Percentiles rank a stretch among this genome's conserved stretches.
Conservation (phyloP, 1,284 basidiomycete genomes). For the Boletellus deceptivus region DNA sequence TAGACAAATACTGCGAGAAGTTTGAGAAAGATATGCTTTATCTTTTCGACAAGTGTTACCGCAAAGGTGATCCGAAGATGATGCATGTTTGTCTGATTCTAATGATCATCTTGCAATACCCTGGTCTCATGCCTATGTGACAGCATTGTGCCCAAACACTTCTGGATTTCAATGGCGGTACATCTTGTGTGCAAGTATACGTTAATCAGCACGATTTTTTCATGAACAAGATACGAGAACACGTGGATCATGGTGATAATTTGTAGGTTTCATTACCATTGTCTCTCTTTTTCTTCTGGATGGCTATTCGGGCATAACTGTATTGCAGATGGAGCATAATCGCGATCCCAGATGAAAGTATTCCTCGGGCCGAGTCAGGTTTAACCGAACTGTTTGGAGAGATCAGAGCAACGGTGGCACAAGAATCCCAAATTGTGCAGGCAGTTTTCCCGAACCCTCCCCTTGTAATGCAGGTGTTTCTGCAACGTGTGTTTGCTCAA, state of each 20-base stretch:
- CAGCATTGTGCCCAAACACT: constrained; percentile 97
- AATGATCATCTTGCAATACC: background rate
- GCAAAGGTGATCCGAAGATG: constrained; percentile 97
- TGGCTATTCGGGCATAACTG: constrained; percentile 9
- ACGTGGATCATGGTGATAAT: constrained; percentile 53
- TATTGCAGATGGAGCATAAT: constrained; percentile 75
- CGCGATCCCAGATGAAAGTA: constrained; percentile 74
- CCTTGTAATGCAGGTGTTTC: constrained; percentile 98
- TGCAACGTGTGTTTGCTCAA: constrained; percentile 97
- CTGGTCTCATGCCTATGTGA: constrained; percentile 12
- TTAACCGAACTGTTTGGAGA: constrained; percentile 82
- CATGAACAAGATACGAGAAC: constrained; percentile 81
- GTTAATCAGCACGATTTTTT: constrained; percentile 99
- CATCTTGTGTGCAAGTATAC: constrained; percentile 96
- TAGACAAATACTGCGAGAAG: constrained; percentile 96
- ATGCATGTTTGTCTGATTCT: constrained; percentile 81
- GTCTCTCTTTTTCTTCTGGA: background rate
- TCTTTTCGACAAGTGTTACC: constrained; percentile 92
- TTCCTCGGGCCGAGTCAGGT: constrained; percentile 82
- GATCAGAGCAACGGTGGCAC: constrained; percentile 88
- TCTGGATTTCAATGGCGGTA: constrained; percentile 96
- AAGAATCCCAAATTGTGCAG: constrained; percentile 97
- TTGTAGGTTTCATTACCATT: constrained; percentile 48
- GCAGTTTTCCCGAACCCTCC: constrained; percentile 97
- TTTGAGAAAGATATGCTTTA: constrained; percentile 99